Evolutionary conservation across 1,139 yeast genomes (phyloP).

Genomic region (Saccharomyces hybrid): DNA sequence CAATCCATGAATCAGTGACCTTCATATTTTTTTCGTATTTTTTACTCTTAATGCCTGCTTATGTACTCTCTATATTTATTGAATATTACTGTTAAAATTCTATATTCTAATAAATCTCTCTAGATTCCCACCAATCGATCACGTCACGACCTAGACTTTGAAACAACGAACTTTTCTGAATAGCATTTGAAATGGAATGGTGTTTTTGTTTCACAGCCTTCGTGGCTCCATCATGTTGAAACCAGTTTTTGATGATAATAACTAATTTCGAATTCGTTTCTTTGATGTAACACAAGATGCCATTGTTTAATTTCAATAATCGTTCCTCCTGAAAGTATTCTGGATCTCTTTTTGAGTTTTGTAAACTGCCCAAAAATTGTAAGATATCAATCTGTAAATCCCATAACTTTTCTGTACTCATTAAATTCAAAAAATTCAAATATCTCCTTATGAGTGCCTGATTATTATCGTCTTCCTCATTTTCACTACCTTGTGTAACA

Average conservation of each 20-base stretch:
- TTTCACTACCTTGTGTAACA: neutral
- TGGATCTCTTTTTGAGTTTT: slow-evolving; percentile 12
- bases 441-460: slow-evolving; percentile 1
- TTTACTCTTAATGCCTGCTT: neutral
- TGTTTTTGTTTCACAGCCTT: neutral
- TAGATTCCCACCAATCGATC: slow-evolving; percentile 20
- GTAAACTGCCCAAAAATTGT: slow-evolving; percentile 11
- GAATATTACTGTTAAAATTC: too few relatives aligned
- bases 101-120: neutral
- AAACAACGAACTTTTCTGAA: slow-evolving; percentile 10
- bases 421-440: slow-evolving; percentile 18
- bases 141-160: slow-evolving; percentile 22
- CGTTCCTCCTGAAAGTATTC: slow-evolving; percentile 20
- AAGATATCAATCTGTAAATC: slow-evolving; percentile 22
- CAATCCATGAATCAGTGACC: neutral
- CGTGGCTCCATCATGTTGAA: slow-evolving; percentile 12
- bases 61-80: too few relatives aligned
- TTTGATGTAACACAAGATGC: slow-evolving; percentile 26
- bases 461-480: neutral
- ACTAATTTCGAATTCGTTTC: slow-evolving; percentile 14
- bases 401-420: slow-evolving; percentile 21
- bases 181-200: slow-evolving; percentile 1
- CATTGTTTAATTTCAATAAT: slow-evolving; percentile 27
- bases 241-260: slow-evolving; percentile 29
- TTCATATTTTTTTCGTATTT: neutral